Evolutionary conservation across 352 stramenopile genomes (phyloP), one percentile per base, ranked within the genome.

Genomic region (Globisporangium emineosum): DNA sequence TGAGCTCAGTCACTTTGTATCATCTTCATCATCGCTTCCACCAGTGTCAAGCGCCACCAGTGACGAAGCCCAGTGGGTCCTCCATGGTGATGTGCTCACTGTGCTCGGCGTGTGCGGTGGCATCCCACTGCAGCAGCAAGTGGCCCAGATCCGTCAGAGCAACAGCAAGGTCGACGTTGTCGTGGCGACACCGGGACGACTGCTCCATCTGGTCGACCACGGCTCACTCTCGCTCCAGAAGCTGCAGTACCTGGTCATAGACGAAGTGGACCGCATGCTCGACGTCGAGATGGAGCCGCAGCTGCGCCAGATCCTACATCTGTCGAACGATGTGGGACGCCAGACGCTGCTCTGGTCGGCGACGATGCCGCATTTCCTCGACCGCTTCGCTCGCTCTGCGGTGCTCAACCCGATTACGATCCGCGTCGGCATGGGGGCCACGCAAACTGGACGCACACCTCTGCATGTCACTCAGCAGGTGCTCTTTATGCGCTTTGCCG

Each of bases 181-280:
- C 23, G 68, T 91, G 7, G 77, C 82, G 3, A 91, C 82, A 6
- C 80, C 82, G 4, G 82, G 82, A 25, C 73, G 82, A 17, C 64
- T 91, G 47, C 57, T 86, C 82, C 64, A 91, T 69, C 33, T 89
- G 27, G 9, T 83, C 1, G 23, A 65, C 25, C 55, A 35, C 17
- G 64, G 60, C 52, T 65, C 76, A 13, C 35, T 86, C 9, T 74
- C 73, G 19, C 68, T 73, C 25, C 47, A 64, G 33, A 29, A 42
- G 30, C 70, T 81, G 76, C 55, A 59, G 78, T 78, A 71, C 91
- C 56, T 91, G 88, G 65, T 93, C 89, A 21, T 99, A 6, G 97
- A 99, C 68, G 98, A 99, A 70, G 96, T 96, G 4, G 98, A 99
- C 72, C 88, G 96, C 50, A 83, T 99, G 56, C 87, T 99, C 33